Evolutionary conservation across 2,329 filamentous ascomycete genomes (phyloP).

Genomic region (Aureobasidium melanogenum): DNA sequence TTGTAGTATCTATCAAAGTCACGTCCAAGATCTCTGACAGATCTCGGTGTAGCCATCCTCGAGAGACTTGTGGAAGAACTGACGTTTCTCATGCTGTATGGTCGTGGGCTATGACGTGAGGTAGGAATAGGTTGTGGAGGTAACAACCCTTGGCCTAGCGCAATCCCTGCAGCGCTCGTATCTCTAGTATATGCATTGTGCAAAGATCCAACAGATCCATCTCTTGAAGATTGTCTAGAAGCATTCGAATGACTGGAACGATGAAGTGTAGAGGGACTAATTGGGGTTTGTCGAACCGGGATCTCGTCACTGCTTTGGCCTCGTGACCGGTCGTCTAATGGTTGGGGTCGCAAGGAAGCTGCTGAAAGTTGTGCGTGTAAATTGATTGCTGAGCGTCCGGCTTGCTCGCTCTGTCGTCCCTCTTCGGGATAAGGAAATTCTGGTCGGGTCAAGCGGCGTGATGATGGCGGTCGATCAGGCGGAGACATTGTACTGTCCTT

Average conservation of each 20-base stretch:
- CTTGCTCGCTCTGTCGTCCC: constrained; percentile 19
- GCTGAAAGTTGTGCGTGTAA: constrained; percentile 26
- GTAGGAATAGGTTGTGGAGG: constrained; percentile 12
- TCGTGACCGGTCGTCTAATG: constrained; percentile 15
- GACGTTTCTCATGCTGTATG: constrained; percentile 18
- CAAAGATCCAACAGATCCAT: constrained; percentile 7
- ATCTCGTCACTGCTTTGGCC: constrained; percentile 14
- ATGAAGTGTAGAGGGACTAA: background rate
- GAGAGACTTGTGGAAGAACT: constrained; percentile 22
- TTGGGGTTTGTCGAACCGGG: background rate
- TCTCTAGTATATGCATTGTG: constrained; percentile 16
- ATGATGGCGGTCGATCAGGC: background rate
- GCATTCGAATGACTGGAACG: background rate
- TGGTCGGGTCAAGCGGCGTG: constrained; percentile 3
- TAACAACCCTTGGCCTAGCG: constrained; percentile 8
- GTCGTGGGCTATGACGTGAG: constrained; percentile 13
- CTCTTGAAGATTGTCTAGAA: constrained; percentile 7
- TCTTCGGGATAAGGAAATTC: background rate
- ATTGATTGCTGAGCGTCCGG: constrained; percentile 25
- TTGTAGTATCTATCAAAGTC: constrained; percentile 32
- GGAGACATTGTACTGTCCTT: background rate
- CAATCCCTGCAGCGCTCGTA: constrained; percentile 15
- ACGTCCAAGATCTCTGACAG: constrained; percentile 28
- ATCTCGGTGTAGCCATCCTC: constrained; percentile 22
- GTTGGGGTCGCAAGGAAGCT: constrained; percentile 24